A percentile compares a stretch with the other conserved stretches of the same genome.
These are phyloP conservation scores for Erucastrum elatum DNA, from an alignment of 345 rosid species.

Conservation along the genomic window DNA sequence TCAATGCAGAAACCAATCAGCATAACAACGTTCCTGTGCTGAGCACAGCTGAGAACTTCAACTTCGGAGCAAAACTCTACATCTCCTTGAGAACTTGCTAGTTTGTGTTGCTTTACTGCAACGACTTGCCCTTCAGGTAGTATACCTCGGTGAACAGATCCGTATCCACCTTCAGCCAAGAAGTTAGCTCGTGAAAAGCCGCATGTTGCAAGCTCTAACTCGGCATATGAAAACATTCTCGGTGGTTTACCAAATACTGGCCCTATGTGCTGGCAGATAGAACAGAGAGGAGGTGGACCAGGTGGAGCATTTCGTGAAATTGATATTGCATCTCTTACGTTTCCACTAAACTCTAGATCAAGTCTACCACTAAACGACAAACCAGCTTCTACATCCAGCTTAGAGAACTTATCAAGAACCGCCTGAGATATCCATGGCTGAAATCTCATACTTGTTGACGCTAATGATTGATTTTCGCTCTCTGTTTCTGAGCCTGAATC, in stretches of 20 bases:
- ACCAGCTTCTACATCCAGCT: constrained; percentile 56
- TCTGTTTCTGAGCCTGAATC: constrained; percentile 84
- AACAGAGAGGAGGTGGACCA: constrained; percentile 96
- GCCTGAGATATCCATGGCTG: constrained; percentile 78
- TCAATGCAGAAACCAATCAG: constrained; percentile 96
- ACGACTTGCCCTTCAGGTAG: constrained; percentile 97
- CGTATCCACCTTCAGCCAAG: constrained; percentile 98
- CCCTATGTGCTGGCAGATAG: constrained; percentile 93
- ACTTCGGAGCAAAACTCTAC: constrained; percentile 98
- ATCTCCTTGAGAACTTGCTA: constrained; percentile 99
- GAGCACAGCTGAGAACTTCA: constrained; percentile 98
- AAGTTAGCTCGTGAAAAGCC: constrained; percentile 96
- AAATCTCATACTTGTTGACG: constrained; percentile 79
- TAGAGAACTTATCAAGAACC: constrained; percentile 66
- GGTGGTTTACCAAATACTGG: constrained; percentile 99
- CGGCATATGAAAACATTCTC: constrained; percentile 87
- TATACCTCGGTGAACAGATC: constrained; percentile 96
- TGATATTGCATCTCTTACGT: too few species aligned
- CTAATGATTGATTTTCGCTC: constrained; percentile 65
- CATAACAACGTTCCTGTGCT: constrained; percentile 97
- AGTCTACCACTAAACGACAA: constrained; percentile 48
- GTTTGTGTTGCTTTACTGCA: constrained; percentile 97
- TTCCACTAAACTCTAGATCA: constrained; percentile 23
- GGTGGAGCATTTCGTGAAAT: constrained; percentile 11
- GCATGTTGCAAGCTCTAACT: constrained; percentile 95